Evolutionary conservation across 2,329 filamentous ascomycete genomes (phyloP).

Genomic region (Myriangium duriaei): DNA sequence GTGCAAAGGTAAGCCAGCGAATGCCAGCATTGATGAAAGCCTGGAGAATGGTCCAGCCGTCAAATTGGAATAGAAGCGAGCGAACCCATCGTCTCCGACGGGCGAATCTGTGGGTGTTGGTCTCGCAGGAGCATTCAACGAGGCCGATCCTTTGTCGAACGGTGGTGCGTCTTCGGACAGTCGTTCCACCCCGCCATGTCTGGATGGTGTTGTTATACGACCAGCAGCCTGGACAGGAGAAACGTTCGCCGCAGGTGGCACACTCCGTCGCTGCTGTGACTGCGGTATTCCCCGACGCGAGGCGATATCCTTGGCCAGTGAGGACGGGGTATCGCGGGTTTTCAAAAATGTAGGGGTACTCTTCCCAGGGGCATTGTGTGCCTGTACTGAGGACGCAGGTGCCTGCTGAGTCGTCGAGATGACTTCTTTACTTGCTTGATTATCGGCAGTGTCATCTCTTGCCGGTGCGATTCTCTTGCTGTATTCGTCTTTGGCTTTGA

Average conservation of each 20-base stretch:
- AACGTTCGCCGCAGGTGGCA: background rate
- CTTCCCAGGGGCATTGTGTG: slow-evolving; percentile 1
- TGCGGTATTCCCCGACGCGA: slow-evolving; percentile 25
- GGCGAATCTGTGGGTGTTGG: background rate
- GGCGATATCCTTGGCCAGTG: slow-evolving; percentile 27
- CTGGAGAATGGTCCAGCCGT: slow-evolving; percentile 82
- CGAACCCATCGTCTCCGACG: slow-evolving; percentile 55
- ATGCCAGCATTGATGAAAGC: slow-evolving; percentile 80
- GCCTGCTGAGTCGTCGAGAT: slow-evolving; percentile 13
- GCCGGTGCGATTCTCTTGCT: slow-evolving; percentile 7
- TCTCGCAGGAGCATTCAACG: background rate
- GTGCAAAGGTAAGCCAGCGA: slow-evolving; percentile 72
- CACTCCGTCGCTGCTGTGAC: slow-evolving; percentile 13
- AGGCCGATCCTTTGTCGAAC: background rate
- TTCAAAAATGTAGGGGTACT: slow-evolving; percentile 8
- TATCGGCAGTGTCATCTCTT: slow-evolving; percentile 6
- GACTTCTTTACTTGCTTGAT: slow-evolving; percentile 6
- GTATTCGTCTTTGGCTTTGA: slow-evolving; percentile 48
- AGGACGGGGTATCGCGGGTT: slow-evolving; percentile 23
- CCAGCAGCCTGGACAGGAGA: slow-evolving; percentile 7
- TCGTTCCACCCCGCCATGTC: background rate
- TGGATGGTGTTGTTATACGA: slow-evolving; percentile 4
- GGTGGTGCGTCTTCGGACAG: background rate
- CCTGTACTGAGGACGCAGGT: background rate
- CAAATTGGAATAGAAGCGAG: slow-evolving; percentile 71